These are phyloP conservation scores for Cucurbitaria berberidis DNA, from an alignment of 2,329 filamentous ascomycete species.

Conservation along the genomic window DNA sequence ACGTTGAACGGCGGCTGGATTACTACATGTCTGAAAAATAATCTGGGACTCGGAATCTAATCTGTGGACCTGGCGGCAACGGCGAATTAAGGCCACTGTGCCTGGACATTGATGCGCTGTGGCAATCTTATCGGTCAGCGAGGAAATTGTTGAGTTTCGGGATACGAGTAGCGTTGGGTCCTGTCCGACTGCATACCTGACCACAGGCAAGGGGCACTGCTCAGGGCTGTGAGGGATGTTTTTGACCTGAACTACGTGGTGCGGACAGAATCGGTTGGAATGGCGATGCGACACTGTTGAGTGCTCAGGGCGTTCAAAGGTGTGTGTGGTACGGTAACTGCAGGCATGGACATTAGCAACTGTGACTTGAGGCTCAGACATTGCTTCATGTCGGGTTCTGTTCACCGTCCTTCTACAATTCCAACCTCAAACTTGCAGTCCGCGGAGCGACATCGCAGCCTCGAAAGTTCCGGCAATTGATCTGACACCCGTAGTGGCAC, in stretches of 20 bases:
- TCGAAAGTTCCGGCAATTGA: conserved; percentile 1
- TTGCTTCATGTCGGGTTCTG: neutral
- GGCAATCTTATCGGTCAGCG: neutral
- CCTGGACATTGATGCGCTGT: neutral
- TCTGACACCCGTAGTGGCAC: conserved; percentile 13
- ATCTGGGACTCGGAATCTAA: neutral
- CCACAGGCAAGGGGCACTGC: neutral
- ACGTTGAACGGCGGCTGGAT: too few relatives aligned
- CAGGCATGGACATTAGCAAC: neutral
- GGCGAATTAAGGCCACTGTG: neutral
- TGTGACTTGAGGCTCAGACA: neutral
- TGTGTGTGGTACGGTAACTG: neutral
- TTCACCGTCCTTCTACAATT: neutral
- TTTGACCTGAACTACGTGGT: neutral
- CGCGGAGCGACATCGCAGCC: conserved; percentile 1
- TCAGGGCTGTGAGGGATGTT: neutral
- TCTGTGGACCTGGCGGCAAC: neutral
- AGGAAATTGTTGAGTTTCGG: neutral
- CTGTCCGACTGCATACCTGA: neutral
- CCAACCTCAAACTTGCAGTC: neutral
- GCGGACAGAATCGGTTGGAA: neutral
- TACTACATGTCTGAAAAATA: too few relatives aligned
- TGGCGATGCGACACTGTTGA: neutral
- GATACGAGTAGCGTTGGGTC: neutral
- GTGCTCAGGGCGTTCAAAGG: neutral